phyloP scores from a whole-genome alignment of 495 filamentous ascomycete genomes.

The Umbilicaria muhlenbergii region DNA sequence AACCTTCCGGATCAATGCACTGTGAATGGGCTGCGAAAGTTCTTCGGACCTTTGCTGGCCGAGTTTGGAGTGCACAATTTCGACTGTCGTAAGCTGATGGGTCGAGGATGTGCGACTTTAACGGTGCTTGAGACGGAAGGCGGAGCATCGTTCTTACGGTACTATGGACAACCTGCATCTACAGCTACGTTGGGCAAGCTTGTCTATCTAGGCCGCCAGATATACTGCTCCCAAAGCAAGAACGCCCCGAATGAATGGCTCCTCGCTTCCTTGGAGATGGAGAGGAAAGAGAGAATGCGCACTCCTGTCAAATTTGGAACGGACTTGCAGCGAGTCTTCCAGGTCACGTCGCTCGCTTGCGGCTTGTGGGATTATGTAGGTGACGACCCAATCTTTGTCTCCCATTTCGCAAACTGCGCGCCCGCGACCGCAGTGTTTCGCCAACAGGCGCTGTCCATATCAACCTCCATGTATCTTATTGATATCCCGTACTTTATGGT shows the following conservation, averaged over 20 bases:
- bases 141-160: constrained; percentile 19
- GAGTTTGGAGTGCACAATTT: constrained; percentile 17
- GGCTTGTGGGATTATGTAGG: constrained; percentile 32
- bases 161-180: constrained; percentile 14
- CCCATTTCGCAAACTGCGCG: constrained; percentile 23
- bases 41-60: constrained; percentile 19
- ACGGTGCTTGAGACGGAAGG: constrained; percentile 20
- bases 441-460: constrained; percentile 19
- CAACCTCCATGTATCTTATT: constrained; percentile 10
- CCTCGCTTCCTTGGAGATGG: constrained; percentile 24
- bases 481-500: constrained; percentile 24
- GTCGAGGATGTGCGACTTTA: constrained; percentile 18
- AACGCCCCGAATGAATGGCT: constrained; percentile 19
- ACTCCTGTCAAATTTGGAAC: constrained; percentile 3
- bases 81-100: constrained; percentile 21
- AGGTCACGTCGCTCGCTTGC: constrained; percentile 22
- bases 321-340: constrained; percentile 1
- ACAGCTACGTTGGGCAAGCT: constrained; percentile 16
- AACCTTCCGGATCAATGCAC: constrained; percentile 21
- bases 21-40: constrained; percentile 19
- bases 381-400: constrained; percentile 24
- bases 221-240: constrained; percentile 30
- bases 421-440: constrained; percentile 29
- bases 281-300: constrained; percentile 13
- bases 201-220: constrained; percentile 16